Evolutionary conservation across 2,329 filamentous ascomycete genomes (phyloP), one percentile per base, ranked within the genome.

Genomic region (Fusarium buxicola): DNA sequence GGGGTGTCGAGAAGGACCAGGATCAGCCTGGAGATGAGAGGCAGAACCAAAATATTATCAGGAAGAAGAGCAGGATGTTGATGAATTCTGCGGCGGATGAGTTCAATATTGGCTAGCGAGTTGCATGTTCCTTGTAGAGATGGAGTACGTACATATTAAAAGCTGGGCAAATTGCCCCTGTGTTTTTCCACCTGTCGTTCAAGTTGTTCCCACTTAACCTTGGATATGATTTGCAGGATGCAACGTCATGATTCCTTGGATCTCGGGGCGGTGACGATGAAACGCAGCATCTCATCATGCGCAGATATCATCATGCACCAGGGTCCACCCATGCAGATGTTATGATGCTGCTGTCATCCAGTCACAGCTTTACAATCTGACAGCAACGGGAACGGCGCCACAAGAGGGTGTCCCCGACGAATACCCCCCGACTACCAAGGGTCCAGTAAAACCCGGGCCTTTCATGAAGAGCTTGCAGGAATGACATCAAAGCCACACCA

Each of bases 41-140:
- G 51, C 63, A 73, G 27, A 70, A 72, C 27, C 77, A 75, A 40
- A 78, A 81, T 40, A 78, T 84, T 46, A 81, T 72, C 81, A 86
- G 74, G 83, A 86, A 72, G 84, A 87, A 86, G 61, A 86, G 81
- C 75, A 86, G 83, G 76, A 89, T 86, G 85, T 79, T 87, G 78
- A 84, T 84, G 78, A 88, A 86, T 77, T 86, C 87, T 66, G 81
- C 80, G 58, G 84, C 86, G 16, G 82, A 82, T 63, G 88, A 91
- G 77, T 91, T 91, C 71, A 91, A 91, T 72, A 84, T 91, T 72
- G 87, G 87, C 13, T 89, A 43, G 52, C 51, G 47, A 30, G 36
- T 25, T 55, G 36, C 44, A 40, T 12, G 63, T 66, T 65, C 49
- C 53, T 55, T 45, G 38, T 62, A 50, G 45, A 52, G 51, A 61